Conservation (phyloP, 1,139 yeast species). For the Sugiyamaella paludigena region DNA sequence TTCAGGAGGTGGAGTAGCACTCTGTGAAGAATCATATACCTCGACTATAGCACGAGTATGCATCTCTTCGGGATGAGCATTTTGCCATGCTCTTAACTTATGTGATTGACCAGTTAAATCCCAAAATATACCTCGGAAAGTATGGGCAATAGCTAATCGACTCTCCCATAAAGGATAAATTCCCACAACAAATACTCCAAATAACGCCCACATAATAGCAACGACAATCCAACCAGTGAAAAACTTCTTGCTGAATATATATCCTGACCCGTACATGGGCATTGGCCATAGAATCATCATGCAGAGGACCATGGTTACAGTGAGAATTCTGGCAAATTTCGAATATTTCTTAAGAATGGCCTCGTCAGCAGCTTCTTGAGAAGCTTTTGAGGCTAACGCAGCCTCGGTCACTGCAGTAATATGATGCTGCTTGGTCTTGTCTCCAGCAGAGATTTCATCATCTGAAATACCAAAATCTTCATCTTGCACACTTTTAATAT, state of each 20-base stretch:
- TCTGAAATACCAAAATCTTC: slow-evolving; percentile 16
- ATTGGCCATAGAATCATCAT: slow-evolving; percentile 45
- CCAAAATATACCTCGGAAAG: slow-evolving; percentile 79
- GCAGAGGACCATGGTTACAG: slow-evolving; percentile 38
- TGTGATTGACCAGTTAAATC: slow-evolving; percentile 70
- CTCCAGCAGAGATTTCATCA: slow-evolving; percentile 4
- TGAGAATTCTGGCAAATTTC: slow-evolving; percentile 38
- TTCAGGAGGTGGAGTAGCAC: slow-evolving; percentile 5
- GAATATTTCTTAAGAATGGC: slow-evolving; percentile 23
- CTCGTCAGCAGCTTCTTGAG: slow-evolving; percentile 21
- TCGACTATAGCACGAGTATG: slow-evolving; percentile 47
- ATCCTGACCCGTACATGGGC: slow-evolving; percentile 45
- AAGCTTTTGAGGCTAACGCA: slow-evolving; percentile 13
- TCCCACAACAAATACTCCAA: slow-evolving; percentile 42
- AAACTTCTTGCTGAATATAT: slow-evolving; percentile 43
- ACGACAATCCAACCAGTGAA: slow-evolving; percentile 46
- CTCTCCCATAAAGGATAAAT: slow-evolving; percentile 44
- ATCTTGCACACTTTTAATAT: slow-evolving; percentile 39
- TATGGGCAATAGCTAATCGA: slow-evolving; percentile 55
- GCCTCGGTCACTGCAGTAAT: slow-evolving; percentile 18
- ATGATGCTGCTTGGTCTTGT: slow-evolving; percentile 9
- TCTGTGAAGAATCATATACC: background rate
- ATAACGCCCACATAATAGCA: slow-evolving; percentile 43
- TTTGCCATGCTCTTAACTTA: slow-evolving; percentile 73
- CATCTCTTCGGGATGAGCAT: slow-evolving; percentile 61